Base-by-base conservation (phyloP, 2,329 filamentous ascomycete species). In the Botryotinia convoluta region DNA sequence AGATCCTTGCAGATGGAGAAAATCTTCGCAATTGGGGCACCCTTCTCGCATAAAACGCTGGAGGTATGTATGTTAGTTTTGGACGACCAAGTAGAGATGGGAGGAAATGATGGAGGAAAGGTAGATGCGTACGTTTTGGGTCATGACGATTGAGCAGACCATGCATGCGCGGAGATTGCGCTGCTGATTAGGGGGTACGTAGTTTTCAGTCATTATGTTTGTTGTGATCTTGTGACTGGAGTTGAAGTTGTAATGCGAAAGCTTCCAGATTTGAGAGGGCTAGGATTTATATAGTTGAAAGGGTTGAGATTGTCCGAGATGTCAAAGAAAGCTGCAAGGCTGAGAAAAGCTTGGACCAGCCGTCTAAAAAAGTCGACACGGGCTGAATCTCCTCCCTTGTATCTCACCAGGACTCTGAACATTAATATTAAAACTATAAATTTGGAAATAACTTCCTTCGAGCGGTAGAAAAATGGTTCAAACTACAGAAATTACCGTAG, bases 111-210 rank as follows among this genome's bases (percentile, higher is more conserved):
- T 37, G 22, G 59, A 72, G 35, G 29, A 42, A 67, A 32, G 22
- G 12, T 37, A 9, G 65, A 14, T 68, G 35, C 88, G 78, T 85
- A 94, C 92, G 77, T 87, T 87, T 80, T 91, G 90, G 75, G 93
- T 91, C 86, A 95, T 94, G 77, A 98, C 93, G 81, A 98, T 92
- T 72, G 94, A 95, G 89, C 96, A 99, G 78, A 98, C 94, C 94
- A 99, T 98, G 87, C 96, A 99, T 80, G 96, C 96, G 84, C 96
- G 95, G 78, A 97, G 89, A 82, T 93, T 91, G 84, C 95, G 93
- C 85, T 92, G 90, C 84, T 96, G 93, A 81, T 86, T 87, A 10
- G 92, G 88, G 26, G 92, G 84, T 75, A 94, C 91, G 82, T 90
- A 94, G 82, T 90, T 92, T 73, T 86, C 85, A 78, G 85, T 76